Percentiles rank a stretch among this genome's conserved stretches.
phyloP scores from a whole-genome alignment of 2,329 filamentous ascomycete species.

The Hypocrella siamensis region DNA sequence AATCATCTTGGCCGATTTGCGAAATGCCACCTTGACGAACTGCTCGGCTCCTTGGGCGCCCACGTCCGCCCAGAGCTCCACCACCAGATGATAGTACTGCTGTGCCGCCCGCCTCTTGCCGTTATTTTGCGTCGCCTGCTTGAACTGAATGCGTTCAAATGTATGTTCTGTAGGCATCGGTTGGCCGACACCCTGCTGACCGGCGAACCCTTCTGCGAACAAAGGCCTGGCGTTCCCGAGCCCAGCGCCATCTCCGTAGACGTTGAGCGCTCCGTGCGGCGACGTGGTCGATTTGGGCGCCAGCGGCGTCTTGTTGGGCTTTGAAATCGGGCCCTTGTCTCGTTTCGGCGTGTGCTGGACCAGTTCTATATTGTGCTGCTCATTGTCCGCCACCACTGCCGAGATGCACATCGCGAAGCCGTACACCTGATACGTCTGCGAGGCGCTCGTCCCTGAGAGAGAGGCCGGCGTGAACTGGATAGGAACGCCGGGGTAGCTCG shows the following conservation, averaged over 20 bases:
- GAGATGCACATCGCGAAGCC: slow-evolving; percentile 75
- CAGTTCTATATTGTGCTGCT: slow-evolving; percentile 63
- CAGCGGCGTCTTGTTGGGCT: slow-evolving; percentile 54
- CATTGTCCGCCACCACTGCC: slow-evolving; percentile 62
- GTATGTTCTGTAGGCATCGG: slow-evolving; percentile 37
- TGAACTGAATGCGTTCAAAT: slow-evolving; percentile 89
- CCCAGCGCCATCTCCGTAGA: slow-evolving; percentile 24
- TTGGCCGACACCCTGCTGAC: slow-evolving; percentile 14
- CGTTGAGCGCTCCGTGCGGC: slow-evolving; percentile 26
- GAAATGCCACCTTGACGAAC: slow-evolving; percentile 56
- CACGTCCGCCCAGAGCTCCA: slow-evolving; percentile 65
- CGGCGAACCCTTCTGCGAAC: slow-evolving; percentile 27
- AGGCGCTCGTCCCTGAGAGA: slow-evolving; percentile 1
- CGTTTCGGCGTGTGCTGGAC: slow-evolving; percentile 86
- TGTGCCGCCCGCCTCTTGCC: slow-evolving; percentile 80
- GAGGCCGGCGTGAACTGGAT: slow-evolving; percentile 31
- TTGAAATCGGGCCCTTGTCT: slow-evolving; percentile 70
- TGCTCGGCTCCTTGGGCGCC: slow-evolving; percentile 31
- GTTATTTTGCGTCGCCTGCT: slow-evolving; percentile 86
- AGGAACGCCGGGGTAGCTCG: slow-evolving; percentile 29
- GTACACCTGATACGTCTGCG: slow-evolving; percentile 46
- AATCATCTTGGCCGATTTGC: slow-evolving; percentile 67
- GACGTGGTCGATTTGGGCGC: slow-evolving; percentile 48
- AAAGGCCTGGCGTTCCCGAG: slow-evolving; percentile 11
- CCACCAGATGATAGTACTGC: slow-evolving; percentile 82